These are phyloP conservation scores for Fusarium beomiforme DNA, from an alignment of 2,329 filamentous ascomycete species.

Conservation along the genomic window DNA sequence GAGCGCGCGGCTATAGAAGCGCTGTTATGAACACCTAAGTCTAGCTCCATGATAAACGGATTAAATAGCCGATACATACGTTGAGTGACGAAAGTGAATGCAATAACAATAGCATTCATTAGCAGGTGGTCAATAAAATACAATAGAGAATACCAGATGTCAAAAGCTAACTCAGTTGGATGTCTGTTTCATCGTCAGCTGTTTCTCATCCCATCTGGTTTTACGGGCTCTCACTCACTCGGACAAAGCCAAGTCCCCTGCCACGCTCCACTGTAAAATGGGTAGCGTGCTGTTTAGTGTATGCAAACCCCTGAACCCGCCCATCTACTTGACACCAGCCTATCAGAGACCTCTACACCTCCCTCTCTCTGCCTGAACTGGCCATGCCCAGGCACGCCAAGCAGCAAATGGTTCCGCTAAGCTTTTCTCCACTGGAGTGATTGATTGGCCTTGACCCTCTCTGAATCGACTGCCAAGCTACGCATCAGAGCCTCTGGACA, in stretches of 20 bases:
- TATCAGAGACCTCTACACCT: background rate
- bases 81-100: background rate
- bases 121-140: background rate
- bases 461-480: constrained; percentile 1
- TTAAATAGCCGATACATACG: background rate
- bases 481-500: constrained; percentile 15
- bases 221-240: background rate
- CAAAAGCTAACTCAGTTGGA: background rate
- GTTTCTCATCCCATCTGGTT: constrained; percentile 18
- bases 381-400: constrained; percentile 24
- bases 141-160: background rate
- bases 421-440: constrained; percentile 11
- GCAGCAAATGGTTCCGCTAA: constrained; percentile 13
- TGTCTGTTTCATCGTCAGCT: constrained; percentile 13
- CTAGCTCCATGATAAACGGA: background rate
- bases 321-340: background rate
- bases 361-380: constrained; percentile 26
- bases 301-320: constrained; percentile 14
- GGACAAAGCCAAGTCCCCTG: background rate
- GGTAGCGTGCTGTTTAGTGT: constrained; percentile 13
- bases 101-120: background rate
- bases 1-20: constrained; percentile 28
- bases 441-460: constrained; percentile 24
- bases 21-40: background rate
- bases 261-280: constrained; percentile 9